phyloP scores from a whole-genome alignment of 306 rosid genomes.

The Vicia faba region DNA sequence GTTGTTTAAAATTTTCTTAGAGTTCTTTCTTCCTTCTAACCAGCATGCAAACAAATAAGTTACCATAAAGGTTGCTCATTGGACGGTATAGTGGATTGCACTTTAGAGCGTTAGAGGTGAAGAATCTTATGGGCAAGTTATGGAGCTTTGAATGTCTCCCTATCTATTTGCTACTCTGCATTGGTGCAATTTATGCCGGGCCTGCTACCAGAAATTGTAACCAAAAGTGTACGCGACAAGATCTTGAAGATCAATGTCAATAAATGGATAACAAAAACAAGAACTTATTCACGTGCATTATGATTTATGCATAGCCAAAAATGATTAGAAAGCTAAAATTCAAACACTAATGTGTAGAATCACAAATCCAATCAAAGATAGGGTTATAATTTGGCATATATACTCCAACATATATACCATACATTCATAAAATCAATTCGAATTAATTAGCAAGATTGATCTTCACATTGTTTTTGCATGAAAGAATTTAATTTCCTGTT shows the following conservation, averaged over 20 bases:
- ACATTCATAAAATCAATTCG: conserved; percentile 1
- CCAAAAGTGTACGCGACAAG: conserved; percentile 61
- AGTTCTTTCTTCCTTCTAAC: conserved; percentile 23
- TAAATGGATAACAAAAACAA: conserved; percentile 32
- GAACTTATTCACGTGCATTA: conserved; percentile 13
- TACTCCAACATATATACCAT: conserved; percentile 6
- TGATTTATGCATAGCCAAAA: not conserved
- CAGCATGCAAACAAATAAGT: conserved; percentile 39
- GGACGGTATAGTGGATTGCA: conserved; percentile 34
- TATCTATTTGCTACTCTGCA: conserved; percentile 52
- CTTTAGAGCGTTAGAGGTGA: conserved; percentile 59
- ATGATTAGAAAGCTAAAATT: conserved; percentile 42
- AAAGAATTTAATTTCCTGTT: conserved; percentile 22
- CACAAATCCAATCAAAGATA: conserved; percentile 43
- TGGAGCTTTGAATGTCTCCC: conserved; percentile 67
- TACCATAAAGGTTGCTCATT: conserved; percentile 36
- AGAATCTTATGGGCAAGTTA: conserved; percentile 77
- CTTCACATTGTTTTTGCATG: conserved; percentile 25
- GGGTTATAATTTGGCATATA: conserved; percentile 29
- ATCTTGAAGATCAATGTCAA: conserved; percentile 46
- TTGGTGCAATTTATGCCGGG: conserved; percentile 55
- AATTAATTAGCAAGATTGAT: conserved; percentile 32
- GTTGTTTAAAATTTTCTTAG: conserved; percentile 1
- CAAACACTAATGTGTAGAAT: conserved; percentile 33
- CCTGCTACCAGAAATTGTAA: conserved; percentile 59